phyloP scores from a whole-genome alignment of 1,284 basidiomycete species.

The Puccinia coronata region DNA sequence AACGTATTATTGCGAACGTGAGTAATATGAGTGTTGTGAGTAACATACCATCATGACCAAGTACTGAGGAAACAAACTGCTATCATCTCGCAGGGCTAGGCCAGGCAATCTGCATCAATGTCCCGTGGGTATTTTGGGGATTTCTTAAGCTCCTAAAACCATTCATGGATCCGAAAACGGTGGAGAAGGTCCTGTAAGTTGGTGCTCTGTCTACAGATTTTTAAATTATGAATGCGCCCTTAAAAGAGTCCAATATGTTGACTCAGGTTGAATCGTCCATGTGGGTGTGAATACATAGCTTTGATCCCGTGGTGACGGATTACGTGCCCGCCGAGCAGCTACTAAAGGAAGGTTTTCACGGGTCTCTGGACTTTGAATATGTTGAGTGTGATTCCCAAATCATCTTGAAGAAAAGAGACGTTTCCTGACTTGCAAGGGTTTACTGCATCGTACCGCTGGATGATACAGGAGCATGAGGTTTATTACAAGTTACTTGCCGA shows the following conservation, averaged over 20 bases:
- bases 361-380: slow-evolving; percentile 73
- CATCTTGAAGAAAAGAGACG: neutral
- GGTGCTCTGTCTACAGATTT: neutral
- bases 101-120: slow-evolving; percentile 81
- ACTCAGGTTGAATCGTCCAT: neutral
- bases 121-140: slow-evolving; percentile 63
- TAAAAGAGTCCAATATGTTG: neutral
- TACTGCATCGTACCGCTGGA: neutral
- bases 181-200: slow-evolving; percentile 70
- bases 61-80: neutral
- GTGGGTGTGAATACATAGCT: no score
- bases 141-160: slow-evolving; percentile 78
- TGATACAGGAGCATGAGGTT: slow-evolving; percentile 25
- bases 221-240: neutral
- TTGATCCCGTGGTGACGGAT: slow-evolving; percentile 74
- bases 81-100: slow-evolving; percentile 64
- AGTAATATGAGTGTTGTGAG: neutral
- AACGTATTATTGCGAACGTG: slow-evolving; percentile 78
- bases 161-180: slow-evolving; percentile 84
- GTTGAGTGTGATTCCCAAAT: slow-evolving; percentile 66
- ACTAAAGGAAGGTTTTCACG: slow-evolving; percentile 74
- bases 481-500: slow-evolving; percentile 29
- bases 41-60: neutral
- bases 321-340: slow-evolving; percentile 75
- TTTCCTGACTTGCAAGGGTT: neutral